Evolutionary conservation across 2,329 filamentous ascomycete species (phyloP).

Genomic region (Stemphylium lycopersici): DNA sequence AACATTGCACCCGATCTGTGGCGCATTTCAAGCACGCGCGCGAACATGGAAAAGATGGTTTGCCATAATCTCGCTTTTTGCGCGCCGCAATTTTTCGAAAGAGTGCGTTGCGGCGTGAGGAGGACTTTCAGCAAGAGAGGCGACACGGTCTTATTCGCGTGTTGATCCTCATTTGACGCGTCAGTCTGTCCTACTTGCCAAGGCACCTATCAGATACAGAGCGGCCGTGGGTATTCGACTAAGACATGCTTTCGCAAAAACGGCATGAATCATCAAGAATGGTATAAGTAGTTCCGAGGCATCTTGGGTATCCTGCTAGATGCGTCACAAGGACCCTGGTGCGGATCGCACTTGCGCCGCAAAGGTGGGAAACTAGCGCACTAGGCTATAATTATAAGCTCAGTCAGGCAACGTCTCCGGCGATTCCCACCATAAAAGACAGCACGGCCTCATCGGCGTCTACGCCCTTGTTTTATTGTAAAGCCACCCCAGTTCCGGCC

Average conservation of each 20-base stretch:
- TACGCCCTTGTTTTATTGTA: too few species aligned
- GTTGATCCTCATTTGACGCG: constrained; percentile 19
- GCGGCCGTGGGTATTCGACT: constrained; percentile 2
- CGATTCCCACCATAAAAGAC: too few species aligned
- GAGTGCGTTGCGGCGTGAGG: constrained; percentile 10
- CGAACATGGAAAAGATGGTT: not conserved
- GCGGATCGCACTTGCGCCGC: not conserved
- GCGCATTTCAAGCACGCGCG: constrained; percentile 37
- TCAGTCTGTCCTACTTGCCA: constrained; percentile 18
- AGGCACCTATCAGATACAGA: constrained; percentile 13
- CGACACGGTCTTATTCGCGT: constrained; percentile 20
- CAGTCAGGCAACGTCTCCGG: too few species aligned
- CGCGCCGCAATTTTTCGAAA: constrained; percentile 16
- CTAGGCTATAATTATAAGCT: not conserved
- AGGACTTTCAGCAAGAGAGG: constrained; percentile 15
- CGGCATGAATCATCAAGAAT: not conserved
- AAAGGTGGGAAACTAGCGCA: not conserved
- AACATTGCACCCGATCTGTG: constrained; percentile 36
- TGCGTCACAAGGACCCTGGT: too few species aligned
- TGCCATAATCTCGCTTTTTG: not conserved
- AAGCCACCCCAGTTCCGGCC: too few species aligned
- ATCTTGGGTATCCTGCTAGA: not conserved
- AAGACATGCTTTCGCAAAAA: not conserved
- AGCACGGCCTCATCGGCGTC: too few species aligned
- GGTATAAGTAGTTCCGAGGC: not conserved